Evolutionary conservation across 2,329 filamentous ascomycete genomes (phyloP), one percentile per base, ranked within the genome.

Genomic region (Epichloe coenophiala): DNA sequence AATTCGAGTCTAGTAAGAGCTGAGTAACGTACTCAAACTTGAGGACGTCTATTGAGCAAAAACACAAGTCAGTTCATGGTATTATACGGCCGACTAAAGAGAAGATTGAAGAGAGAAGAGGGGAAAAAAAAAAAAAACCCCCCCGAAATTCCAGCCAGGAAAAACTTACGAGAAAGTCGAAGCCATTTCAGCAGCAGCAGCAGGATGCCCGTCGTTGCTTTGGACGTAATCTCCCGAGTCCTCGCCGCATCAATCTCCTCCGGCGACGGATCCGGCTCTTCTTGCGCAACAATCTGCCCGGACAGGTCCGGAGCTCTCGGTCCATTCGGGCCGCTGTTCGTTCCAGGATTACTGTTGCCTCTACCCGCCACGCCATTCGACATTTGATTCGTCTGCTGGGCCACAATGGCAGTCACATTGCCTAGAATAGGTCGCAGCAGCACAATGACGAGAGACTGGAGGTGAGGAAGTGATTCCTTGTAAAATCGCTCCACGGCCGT

Each of bases 21-120:
- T 98, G 93, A 0, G 89, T 91, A 61, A 98, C 72, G 61, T 96
- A 97, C 68, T 98, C 93, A 58, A 93, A 96, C 63, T 96, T 95
- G 56, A 98, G 72, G 31, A 97, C 79, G 63, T 98, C 88, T 94
- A 55, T 21, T 35, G 19, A 36, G 6, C 7, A 35, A 17, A 3
- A 2, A 35, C 11, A 9, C 15, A 7, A 8, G 44, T 46, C 33
- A 46, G 44, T 37, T 37, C 44, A 38, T 23, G 44, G n/a, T 36
- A 5, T 5, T 9, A 7, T 11, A 19, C 3, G 17, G 36, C 36
- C 13, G 12, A 21, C 19, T 21, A 21, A 21, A 21, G 19, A 21
- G 19, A 3, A 21, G 19, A 21, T 3, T 3, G 19, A 21, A 21
- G 19, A 21, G 19, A 21, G 19, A 21, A 21, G 19, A 21, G 19